Evolutionary conservation across 768 basidiomycete genomes (phyloP), one percentile per base, ranked within the genome.

Genomic region (Lanmaoa rubissima): DNA sequence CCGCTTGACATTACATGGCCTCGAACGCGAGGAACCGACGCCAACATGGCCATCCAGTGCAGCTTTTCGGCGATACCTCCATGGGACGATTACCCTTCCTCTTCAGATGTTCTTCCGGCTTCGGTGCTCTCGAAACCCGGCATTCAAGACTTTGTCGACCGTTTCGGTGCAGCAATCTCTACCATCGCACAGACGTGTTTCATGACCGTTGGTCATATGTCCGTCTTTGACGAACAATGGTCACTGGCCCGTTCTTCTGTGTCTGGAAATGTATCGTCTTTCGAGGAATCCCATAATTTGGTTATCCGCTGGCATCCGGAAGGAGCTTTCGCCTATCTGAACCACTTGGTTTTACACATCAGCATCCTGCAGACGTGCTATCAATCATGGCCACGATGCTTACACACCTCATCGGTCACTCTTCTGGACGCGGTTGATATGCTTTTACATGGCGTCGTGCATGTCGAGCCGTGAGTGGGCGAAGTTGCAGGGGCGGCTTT

Each of bases 221-320:
- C 87, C 16, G 76, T 95, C 32, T 86, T 93, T 54, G 94, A 97
- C 55, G 89, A 94, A 9, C 88, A 92, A 62, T 92, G 88, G 87
- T 80, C 83, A 0, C 76, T 81, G 50, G 77, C 82, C 19, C 83
- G 85, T 45, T 71, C 86, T 48, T 63, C 67, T 39, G 44, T 55
- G 3, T 54, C 63, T 19, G 52, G 62, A 10, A 69, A 46, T 5
- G 81, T 79, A 59, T 77, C 79, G 2, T 69, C 82, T 0, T 82
- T 85, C 66, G 86, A 93, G 61, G 90, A 94, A 64, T 76, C 83
- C 3, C 83, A 86, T 61, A 87, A 82, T 62, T 81, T 79, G 48
- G 71, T 87, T 48, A 78, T 90, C 19, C 82, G 89, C 36, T 82
- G 85, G 26, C 91, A 93, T 66, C 74, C 78, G 0, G 86, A 88